Evolutionary conservation across 2,329 filamentous ascomycete species (phyloP), one percentile per base, ranked within the genome.

Genomic region (Scedosporium aurantiacum): DNA sequence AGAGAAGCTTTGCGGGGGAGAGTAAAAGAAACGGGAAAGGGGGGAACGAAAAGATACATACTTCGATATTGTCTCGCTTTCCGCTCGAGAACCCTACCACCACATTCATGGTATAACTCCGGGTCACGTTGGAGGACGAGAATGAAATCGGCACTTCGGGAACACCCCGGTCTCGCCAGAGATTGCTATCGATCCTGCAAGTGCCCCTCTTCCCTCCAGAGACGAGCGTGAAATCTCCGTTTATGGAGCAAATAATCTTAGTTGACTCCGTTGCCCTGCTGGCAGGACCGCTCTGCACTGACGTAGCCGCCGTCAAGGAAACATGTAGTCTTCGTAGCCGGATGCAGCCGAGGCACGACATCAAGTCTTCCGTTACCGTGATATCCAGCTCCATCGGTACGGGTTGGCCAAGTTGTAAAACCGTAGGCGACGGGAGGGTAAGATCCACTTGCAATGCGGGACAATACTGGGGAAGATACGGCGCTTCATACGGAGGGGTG

Each of bases 381-480:
- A 57, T 27, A 37, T 32, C 25, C 14, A 57, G 54, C 25, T 57
- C 16, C 54, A 57, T 57, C 25, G 54, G 25, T 4, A 57, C 25
- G n/a, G 54, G 54, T 16, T 57, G 54, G 16, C 54, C 54, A 8
- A 57, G 27, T n/a, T 37, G 16, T 27, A 57, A 27, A 25, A 57
- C 23, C 12, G 12, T 57, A 14, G 54, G 54, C 12, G 54, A 37
- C 3, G 54, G 54, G 12, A 57, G 23, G 10, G 7, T 7, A 10
- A 57, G 16, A 14, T 37, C 54, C 16, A 57, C 32, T 23, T n/a
- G 27, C 25, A 57, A 21, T 16, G 54, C 54, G 4, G 54, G 54
- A 25, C 54, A 32, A 27, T 57, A 57, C 54, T 57, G 54, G 12
- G 54, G 54, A 25, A 57, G 54, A 21, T 57, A 57, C n/a, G 54